phyloP scores from a whole-genome alignment of 495 filamentous ascomycete genomes.

The Neurospora cerealis region DNA sequence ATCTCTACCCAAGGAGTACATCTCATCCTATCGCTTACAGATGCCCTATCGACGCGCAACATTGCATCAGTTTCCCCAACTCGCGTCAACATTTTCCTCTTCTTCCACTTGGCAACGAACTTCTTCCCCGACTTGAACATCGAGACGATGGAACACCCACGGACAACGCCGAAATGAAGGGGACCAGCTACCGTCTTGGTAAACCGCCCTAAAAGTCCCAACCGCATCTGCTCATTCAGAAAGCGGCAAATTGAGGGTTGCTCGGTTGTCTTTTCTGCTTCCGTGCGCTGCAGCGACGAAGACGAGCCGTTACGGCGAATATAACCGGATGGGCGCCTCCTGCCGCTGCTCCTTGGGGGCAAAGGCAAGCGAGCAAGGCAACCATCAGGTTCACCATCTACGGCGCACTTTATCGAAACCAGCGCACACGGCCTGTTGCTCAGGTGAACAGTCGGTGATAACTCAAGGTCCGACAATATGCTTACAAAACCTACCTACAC shows the following conservation, averaged over 20 bases:
- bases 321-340: neutral
- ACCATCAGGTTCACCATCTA: neutral
- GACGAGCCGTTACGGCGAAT: neutral
- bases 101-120: neutral
- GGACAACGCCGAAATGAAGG: neutral
- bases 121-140: neutral
- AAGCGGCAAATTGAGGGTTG: neutral
- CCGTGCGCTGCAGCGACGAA: neutral
- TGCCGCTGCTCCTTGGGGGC: neutral
- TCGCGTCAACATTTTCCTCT: neutral
- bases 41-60: neutral
- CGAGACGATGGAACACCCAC: neutral
- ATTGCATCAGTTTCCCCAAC: neutral
- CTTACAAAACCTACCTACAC: neutral
- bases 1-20: neutral
- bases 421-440: neutral
- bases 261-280: conserved; percentile 2
- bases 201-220: neutral
- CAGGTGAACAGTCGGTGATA: conserved; percentile 2
- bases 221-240: neutral
- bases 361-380: neutral
- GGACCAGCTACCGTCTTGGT: neutral
- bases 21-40: neutral
- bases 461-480: neutral
- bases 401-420: neutral